Base-by-base conservation (phyloP, 2,329 filamentous ascomycete genomes). In the Nakataea oryzae region DNA sequence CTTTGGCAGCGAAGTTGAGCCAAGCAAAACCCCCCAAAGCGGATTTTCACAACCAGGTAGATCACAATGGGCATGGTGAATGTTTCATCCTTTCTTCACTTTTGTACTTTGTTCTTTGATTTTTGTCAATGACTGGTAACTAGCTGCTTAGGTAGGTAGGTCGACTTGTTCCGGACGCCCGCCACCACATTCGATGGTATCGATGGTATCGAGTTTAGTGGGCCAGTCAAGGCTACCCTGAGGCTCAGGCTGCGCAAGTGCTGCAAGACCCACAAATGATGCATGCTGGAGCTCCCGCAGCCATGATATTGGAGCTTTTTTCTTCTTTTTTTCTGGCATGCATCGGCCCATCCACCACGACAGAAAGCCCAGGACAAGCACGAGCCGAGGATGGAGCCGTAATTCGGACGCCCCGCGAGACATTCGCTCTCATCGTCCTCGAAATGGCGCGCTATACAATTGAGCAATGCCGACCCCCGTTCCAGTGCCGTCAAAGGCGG, bases 401-500 rank as follows among this genome's bases (percentile, higher is more conserved):
- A n/a, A 50, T n/a, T n/a, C 8, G 17, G 9, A 50, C 21, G 21
- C 21, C 41, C 41, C 34, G 34, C 34, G 21, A n/a, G n/a, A 50
- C 3, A 17, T 24, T 50, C 9, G 21, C 21, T 56, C 11, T 21
- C 26, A 59, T 59, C 30, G 17, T 8, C n/a, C 54, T 28, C 58
- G 41, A 54, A n/a, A 60, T 54, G 58, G 58, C 58, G 29, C 24
- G 28, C 27, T 59, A 34, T 60, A 58, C 60, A 62, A 14, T 50
- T 62, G 56, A 66, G 66, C 62, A 65, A 73, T 74, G 71, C 69
- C 71, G 60, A 63, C 74, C 54, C 72, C 72, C 62, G 69, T 77
- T 54, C 75, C 75, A 64, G 74, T 78, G 58, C 77, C 77, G 61
- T 79, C 77, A 63, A 77, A 76, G 70, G 74, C 74, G 62, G 76